phyloP scores from a whole-genome alignment of 768 basidiomycete genomes.

The Chalciporus sphaerocephalus region DNA sequence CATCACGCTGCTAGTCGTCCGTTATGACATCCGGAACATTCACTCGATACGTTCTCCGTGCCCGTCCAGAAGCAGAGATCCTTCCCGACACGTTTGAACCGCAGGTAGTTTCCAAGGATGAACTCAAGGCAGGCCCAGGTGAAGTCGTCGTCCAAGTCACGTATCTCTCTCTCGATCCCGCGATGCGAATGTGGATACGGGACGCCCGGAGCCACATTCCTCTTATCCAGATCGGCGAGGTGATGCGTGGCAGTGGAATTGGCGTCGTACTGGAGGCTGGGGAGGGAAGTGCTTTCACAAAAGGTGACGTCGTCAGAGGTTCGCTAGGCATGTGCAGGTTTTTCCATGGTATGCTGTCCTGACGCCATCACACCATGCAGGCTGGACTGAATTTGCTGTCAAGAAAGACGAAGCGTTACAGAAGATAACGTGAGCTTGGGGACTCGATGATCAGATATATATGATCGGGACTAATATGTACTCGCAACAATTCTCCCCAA shows the following conservation, averaged over 20 bases:
- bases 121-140: conserved; percentile 45
- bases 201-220: conserved; percentile 68
- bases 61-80: conserved; percentile 67
- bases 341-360: background rate
- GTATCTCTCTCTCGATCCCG: conserved; percentile 81
- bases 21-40: conserved; percentile 35
- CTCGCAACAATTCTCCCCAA: conserved; percentile 55
- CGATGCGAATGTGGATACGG: conserved; percentile 81
- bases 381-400: conserved; percentile 75
- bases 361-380: conserved; percentile 32
- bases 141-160: conserved; percentile 74
- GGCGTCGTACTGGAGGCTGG: conserved; percentile 63
- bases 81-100: conserved; percentile 69
- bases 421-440: conserved; percentile 50
- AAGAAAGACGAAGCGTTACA: conserved; percentile 48
- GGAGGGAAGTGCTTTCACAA: conserved; percentile 46
- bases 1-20: background rate
- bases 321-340: conserved; percentile 45
- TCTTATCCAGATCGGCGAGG: conserved; percentile 69
- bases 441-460: background rate
- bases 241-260: conserved; percentile 70
- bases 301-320: conserved; percentile 69
- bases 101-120: conserved; percentile 48
- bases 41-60: conserved; percentile 70
- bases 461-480: background rate